phyloP scores from a whole-genome alignment of 2,329 filamentous ascomycete species.

The Colletotrichum graminicola region DNA sequence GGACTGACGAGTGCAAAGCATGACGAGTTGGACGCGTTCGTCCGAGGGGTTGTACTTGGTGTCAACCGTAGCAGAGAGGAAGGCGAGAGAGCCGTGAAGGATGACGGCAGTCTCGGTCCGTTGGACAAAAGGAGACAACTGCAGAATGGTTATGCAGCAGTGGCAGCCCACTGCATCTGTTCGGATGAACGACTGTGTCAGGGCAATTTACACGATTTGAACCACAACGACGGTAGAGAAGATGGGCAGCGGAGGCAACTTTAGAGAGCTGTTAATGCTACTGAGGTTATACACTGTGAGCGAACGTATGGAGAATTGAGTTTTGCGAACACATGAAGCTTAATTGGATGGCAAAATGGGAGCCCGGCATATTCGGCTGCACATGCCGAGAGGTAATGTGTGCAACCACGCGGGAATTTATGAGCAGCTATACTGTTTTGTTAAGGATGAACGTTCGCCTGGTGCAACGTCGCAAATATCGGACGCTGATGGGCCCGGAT shows the following conservation, averaged over 20 bases:
- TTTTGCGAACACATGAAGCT: slow-evolving; percentile 10
- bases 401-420: slow-evolving; percentile 1
- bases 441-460: background rate
- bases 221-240: slow-evolving; percentile 20
- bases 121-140: slow-evolving; percentile 18
- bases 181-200: slow-evolving; percentile 24
- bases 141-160: background rate
- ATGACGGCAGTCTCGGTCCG: slow-evolving; percentile 10
- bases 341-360: slow-evolving; percentile 3
- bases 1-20: background rate
- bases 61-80: background rate
- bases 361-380: background rate
- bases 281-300: background rate
- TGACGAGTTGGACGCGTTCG: background rate
- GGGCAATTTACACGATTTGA: slow-evolving; percentile 28
- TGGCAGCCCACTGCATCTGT: background rate
- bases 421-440: background rate
- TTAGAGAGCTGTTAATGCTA: slow-evolving; percentile 4
- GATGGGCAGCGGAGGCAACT: slow-evolving; percentile 28
- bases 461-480: background rate
- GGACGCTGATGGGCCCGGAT: slow-evolving; percentile 8
- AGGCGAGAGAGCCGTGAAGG: background rate
- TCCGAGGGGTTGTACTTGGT: background rate
- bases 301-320: background rate
- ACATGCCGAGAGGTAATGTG: background rate